Base-by-base conservation (phyloP, 139 green algal species). In the Yamagishiella unicocca region DNA sequence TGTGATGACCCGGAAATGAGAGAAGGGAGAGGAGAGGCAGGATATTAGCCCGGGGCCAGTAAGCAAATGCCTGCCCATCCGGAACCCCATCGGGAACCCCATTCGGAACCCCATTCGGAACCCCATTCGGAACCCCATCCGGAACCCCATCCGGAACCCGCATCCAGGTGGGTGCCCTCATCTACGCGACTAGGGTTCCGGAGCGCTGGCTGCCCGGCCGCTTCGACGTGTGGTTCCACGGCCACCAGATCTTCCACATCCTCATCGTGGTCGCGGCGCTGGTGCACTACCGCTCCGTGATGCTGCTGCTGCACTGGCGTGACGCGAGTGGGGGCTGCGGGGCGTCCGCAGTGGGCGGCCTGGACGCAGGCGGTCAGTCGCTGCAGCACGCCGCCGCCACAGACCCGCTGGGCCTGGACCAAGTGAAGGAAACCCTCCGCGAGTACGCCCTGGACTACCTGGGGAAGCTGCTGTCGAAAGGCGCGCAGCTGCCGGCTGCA, bases 221-320 rank as follows among this genome's bases (percentile, higher is more conserved):
- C 43, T 99, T 99, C 89, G 97, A 99, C 93, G 81, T 99, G 25
- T 88, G 92, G 4, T 93, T 96, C 37, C 92, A 98, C 90, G 96
- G 92, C 73, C 97, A 99, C 90, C 98, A 99, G 92, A 90, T 99
- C 42, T 99, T 99, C 89, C 97, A 99, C 76, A 38, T 87, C 6
- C 81, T 87, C 43, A 87, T 95, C 2, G 93, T 95, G 37, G 29
- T 91, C 1, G 93, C 83, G 1, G 91, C 91, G 3, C 87, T 89
- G 55, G 54, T 91, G 3, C 93, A 95, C 85, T 94, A 92, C 87
- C 53, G 84, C 5, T 85, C 90, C 4, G 83, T 94, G 33, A 76
- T 93, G 61, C 76, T 93, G 62, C 72, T 97, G 82, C 82, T 97
- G 73, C 82, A 91, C 54, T 98, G 95, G 95, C 84, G 96, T 2